Evolutionary conservation across 371 early-diverging fungal genomes (phyloP).

Genomic region (Haplosporangium sp.): DNA sequence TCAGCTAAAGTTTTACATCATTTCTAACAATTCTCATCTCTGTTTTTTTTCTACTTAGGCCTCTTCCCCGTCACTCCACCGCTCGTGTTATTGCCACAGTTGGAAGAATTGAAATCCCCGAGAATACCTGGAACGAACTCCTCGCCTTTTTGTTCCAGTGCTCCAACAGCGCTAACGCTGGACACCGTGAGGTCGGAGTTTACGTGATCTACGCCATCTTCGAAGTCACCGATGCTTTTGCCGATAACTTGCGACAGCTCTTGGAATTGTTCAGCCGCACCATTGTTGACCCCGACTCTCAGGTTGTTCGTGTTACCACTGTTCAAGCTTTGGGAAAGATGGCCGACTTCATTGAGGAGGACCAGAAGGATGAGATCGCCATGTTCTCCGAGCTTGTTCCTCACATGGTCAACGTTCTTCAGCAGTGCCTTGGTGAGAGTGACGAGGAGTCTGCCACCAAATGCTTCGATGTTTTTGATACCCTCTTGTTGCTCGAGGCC

Average conservation of each 20-base stretch:
- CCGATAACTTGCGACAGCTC: slow-evolving; percentile 73
- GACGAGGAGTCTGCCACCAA: slow-evolving; percentile 80
- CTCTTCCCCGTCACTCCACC: slow-evolving; percentile 80
- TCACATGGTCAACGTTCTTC: slow-evolving; percentile 85
- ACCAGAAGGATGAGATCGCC: slow-evolving; percentile 76
- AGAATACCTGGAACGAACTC: slow-evolving; percentile 83
- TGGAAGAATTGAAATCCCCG: slow-evolving; percentile 86
- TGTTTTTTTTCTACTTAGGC: slow-evolving; percentile 55
- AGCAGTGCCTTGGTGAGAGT: slow-evolving; percentile 73
- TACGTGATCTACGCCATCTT: slow-evolving; percentile 87
- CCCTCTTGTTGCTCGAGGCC: slow-evolving; percentile 80
- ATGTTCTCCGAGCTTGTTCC: slow-evolving; percentile 82
- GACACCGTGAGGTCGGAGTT: slow-evolving; percentile 89
- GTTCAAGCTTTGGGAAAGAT: slow-evolving; percentile 86
- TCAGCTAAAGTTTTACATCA: no score
- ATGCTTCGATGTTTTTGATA: slow-evolving; percentile 89
- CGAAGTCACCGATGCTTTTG: slow-evolving; percentile 81
- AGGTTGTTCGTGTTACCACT: slow-evolving; percentile 81
- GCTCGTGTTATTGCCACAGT: slow-evolving; percentile 90
- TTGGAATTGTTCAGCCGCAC: slow-evolving; percentile 78
- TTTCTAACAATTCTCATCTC: neutral
- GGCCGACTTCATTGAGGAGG: slow-evolving; percentile 84
- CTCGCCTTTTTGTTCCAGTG: slow-evolving; percentile 84
- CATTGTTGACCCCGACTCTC: slow-evolving; percentile 86
- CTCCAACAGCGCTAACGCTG: slow-evolving; percentile 72